Base-by-base conservation (phyloP, 345 rosid genomes). In the Populus pruinosa region DNA sequence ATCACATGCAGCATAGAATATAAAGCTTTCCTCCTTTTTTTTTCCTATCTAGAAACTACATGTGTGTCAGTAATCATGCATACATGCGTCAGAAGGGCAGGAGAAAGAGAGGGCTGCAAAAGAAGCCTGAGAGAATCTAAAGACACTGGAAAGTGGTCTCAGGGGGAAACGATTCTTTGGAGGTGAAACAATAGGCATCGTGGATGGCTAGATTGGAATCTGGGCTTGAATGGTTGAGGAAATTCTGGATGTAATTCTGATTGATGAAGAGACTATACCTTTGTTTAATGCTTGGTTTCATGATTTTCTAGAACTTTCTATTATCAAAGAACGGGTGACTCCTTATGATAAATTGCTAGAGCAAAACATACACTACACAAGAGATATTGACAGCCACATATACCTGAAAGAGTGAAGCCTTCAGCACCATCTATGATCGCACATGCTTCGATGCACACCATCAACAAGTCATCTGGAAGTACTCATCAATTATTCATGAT, bases 121-220 rank as follows among this genome's bases (percentile, higher is more conserved):
- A 76, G 79, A 83, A 62, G 87, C 82, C 67, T 25, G 59, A 41
- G 76, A 82, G 80, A 44, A 77, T 47, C 69, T 82, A 56, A 86
- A 73, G 72, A 75, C 70, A n/a, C n/a, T 36, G 71, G 35, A 33
- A 33, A 33, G 35, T 33, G 35, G 35, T 3, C 35, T 33, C 35
- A 5, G 4, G 35, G 35, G 35, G 35, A 33, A 33, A 33, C 35
- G 4, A 33, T 2, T 33, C 35, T 33, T 33, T 33, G 35, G 5
- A 33, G 35, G 35, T 33, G 35, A 33, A 33, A 33, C 5, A 3
- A 33, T 33, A 33, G 35, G 35, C 5, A 5, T 33, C 5, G 0
- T 33, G 35, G 35, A 3, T 33, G 35, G 35, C 35, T 33, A 33
- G 5, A 33, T 33, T 33, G 35, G 35, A 33, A 33, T 33, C 35